A percentile compares a stretch with the other conserved stretches of the same genome.
phyloP scores from a whole-genome alignment of 192 early-diverging fungal genomes.

The Diversispora eburnea region DNA sequence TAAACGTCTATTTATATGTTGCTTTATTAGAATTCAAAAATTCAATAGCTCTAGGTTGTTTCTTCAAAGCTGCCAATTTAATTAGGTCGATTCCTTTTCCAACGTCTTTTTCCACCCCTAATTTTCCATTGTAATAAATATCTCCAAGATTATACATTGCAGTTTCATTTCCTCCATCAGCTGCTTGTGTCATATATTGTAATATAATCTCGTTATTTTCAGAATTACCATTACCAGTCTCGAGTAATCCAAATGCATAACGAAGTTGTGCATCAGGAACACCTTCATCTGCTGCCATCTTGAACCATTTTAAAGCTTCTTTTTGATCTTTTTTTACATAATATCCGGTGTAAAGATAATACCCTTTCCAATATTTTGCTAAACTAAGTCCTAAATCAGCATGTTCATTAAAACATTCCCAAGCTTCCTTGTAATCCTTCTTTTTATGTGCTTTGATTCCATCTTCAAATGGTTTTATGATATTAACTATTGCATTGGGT shows the following conservation, averaged over 20 bases:
- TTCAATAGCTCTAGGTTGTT: constrained; percentile 17
- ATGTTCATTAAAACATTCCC: constrained; percentile 12
- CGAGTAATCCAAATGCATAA: constrained; percentile 13
- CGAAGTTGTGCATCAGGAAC: constrained; percentile 6
- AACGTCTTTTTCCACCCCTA: background rate
- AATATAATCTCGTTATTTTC: background rate
- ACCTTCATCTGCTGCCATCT: constrained; percentile 6
- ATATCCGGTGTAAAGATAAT: constrained; percentile 8
- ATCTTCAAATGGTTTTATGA: constrained; percentile 9
- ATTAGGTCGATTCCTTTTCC: background rate
- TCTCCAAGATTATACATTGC: constrained; percentile 22
- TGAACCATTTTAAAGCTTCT: background rate
- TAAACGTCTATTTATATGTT: no score
- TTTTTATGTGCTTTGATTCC: constrained; percentile 15
- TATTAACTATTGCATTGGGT: background rate
- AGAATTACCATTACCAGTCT: background rate
- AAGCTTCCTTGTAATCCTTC: background rate
- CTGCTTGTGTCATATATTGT: constrained; percentile 7
- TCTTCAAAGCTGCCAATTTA: constrained; percentile 19
- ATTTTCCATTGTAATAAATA: background rate
- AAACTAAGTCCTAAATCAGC: background rate
- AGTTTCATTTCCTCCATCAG: constrained; percentile 11
- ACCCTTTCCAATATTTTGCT: constrained; percentile 17
- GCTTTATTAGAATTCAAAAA: background rate
- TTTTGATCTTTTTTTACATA: background rate